A percentile compares a stretch with the other conserved stretches of the same genome.
Conservation (phyloP, 2,329 filamentous ascomycete species). For the Blumeriella jaapii region DNA sequence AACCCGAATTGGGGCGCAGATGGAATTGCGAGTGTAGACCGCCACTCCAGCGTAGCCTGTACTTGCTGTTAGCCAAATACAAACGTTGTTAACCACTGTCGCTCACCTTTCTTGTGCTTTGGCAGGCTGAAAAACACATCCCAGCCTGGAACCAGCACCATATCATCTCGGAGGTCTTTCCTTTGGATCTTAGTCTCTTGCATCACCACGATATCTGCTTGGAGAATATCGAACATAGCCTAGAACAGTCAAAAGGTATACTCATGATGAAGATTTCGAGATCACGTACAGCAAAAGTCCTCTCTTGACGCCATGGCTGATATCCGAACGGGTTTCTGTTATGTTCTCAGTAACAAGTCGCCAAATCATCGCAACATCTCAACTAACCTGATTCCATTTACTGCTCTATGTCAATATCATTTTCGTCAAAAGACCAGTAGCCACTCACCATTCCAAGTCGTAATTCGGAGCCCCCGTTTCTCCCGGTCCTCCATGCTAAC, state of each 20-base stretch:
- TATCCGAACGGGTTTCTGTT: conserved; percentile 71
- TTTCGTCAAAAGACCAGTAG: background rate
- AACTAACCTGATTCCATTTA: conserved; percentile 64
- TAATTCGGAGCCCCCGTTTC: conserved; percentile 67
- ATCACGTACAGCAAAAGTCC: conserved; percentile 50
- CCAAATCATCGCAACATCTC: background rate
- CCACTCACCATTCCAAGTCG: conserved; percentile 68
- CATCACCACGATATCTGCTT: conserved; percentile 87
- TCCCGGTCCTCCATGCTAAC: conserved; percentile 1
- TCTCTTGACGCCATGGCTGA: conserved; percentile 65
- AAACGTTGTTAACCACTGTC: background rate
- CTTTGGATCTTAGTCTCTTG: conserved; percentile 95
- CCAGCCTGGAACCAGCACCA: conserved; percentile 91
- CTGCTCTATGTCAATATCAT: conserved; percentile 30
- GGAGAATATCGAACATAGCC: conserved; percentile 90
- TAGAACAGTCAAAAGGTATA: conserved; percentile 25
- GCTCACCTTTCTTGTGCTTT: conserved; percentile 76
- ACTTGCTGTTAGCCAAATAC: conserved; percentile 2
- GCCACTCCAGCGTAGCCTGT: conserved; percentile 93
- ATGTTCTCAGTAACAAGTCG: background rate
- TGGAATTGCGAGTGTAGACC: conserved; percentile 83
- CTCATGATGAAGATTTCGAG: background rate
- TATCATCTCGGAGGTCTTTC: conserved; percentile 86
- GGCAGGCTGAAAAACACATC: conserved; percentile 93
- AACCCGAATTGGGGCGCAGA: conserved; percentile 74